Conservation (phyloP, 495 filamentous ascomycete genomes). For the Aspergillus coremiiformis region DNA sequence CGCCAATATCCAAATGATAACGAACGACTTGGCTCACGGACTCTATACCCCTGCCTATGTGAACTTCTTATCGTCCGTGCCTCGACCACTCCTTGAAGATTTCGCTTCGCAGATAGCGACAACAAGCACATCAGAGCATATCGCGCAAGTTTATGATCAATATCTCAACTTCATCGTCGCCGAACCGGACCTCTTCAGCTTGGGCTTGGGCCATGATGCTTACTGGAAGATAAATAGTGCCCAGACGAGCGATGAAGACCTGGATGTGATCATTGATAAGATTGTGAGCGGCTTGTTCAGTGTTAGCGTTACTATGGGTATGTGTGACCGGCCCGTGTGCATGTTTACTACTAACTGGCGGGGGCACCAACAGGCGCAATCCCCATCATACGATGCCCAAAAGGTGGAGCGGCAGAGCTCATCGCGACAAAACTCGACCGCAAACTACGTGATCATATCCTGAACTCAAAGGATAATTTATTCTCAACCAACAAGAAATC, state of each 20-base stretch:
- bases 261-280: slow-evolving; percentile 78
- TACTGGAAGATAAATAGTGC: slow-evolving; percentile 95
- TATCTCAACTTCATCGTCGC: slow-evolving; percentile 96
- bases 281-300: slow-evolving; percentile 94
- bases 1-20: slow-evolving; percentile 73
- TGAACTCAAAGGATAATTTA: slow-evolving; percentile 95
- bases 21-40: slow-evolving; percentile 74
- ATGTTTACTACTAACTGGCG: background rate
- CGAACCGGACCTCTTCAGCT: slow-evolving; percentile 91
- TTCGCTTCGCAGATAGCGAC: slow-evolving; percentile 84
- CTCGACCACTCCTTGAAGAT: slow-evolving; percentile 87
- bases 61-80: slow-evolving; percentile 94
- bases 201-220: slow-evolving; percentile 80
- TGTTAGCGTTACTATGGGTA: slow-evolving; percentile 94
- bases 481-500: slow-evolving; percentile 55
- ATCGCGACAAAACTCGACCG: slow-evolving; percentile 90
- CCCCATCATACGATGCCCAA: slow-evolving; percentile 87
- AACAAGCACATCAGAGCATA: slow-evolving; percentile 74
- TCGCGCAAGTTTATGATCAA: slow-evolving; percentile 92
- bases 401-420: slow-evolving; percentile 87
- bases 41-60: slow-evolving; percentile 93
- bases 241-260: slow-evolving; percentile 79
- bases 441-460: slow-evolving; percentile 90
- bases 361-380: slow-evolving; percentile 56
- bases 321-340: slow-evolving; percentile 7